These are phyloP conservation scores for Noccaea caerulescens DNA, from an alignment of 345 rosid genomes.

Conservation along the genomic window DNA sequence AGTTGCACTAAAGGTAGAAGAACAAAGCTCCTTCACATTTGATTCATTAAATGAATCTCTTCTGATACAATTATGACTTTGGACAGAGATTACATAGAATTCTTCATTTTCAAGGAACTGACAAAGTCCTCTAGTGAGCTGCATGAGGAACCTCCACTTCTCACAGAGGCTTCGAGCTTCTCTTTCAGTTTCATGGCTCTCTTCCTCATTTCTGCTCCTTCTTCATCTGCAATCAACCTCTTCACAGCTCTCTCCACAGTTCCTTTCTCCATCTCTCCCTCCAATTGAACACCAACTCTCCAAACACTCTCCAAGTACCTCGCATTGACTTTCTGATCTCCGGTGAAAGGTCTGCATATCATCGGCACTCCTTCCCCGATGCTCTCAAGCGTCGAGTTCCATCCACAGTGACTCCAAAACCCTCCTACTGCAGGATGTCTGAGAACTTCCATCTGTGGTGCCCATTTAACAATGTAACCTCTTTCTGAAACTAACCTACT, in stretches of 20 bases:
- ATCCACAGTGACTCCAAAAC: slow-evolving; percentile 60
- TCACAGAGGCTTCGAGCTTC: slow-evolving; percentile 27
- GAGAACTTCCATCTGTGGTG: slow-evolving; percentile 55
- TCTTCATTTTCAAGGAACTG: slow-evolving; percentile 19
- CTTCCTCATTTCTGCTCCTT: slow-evolving; percentile 46
- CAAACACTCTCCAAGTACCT: slow-evolving; percentile 48
- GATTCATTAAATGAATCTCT: not conserved
- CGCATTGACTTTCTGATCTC: slow-evolving; percentile 50
- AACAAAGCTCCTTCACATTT: not conserved
- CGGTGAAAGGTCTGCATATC: slow-evolving; percentile 51
- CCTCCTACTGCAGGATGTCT: slow-evolving; percentile 54
- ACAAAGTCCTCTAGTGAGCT: slow-evolving; percentile 34
- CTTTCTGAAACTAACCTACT: slow-evolving; percentile 36
- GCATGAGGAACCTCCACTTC: slow-evolving; percentile 39
- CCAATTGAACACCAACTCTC: slow-evolving; percentile 51
- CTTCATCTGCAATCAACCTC: slow-evolving; percentile 45
- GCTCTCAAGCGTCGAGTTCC: slow-evolving; percentile 59
- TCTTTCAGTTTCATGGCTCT: slow-evolving; percentile 41
- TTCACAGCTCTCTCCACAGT: slow-evolving; percentile 38
- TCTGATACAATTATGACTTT: slow-evolving; percentile 9
- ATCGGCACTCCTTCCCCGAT: slow-evolving; percentile 57
- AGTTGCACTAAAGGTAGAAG: not conserved
- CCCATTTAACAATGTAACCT: slow-evolving; percentile 58
- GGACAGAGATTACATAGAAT: not conserved
- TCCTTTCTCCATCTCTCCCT: slow-evolving; percentile 45